phyloP scores from a whole-genome alignment of 495 filamentous ascomycete genomes.

The Xylaria grammica region DNA sequence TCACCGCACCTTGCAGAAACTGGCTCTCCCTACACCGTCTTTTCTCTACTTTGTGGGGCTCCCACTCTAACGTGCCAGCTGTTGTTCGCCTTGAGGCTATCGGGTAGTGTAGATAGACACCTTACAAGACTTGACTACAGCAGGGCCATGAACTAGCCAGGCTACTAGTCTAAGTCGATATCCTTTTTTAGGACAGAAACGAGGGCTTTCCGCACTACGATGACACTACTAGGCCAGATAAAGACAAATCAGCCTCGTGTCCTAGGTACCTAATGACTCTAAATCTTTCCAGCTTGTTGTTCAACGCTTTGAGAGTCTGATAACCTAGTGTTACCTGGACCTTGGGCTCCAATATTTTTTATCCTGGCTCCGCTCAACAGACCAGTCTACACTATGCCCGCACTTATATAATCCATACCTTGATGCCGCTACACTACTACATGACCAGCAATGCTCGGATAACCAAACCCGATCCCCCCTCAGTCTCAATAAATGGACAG shows the following conservation, averaged over 20 bases:
- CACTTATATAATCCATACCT: no score
- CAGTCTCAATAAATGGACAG: no score
- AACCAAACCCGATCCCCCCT: background rate
- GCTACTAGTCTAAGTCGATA: background rate
- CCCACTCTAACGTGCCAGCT: background rate
- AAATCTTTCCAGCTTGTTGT: no score
- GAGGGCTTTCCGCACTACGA: background rate
- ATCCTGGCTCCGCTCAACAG: background rate
- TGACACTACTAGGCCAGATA: background rate
- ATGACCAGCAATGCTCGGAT: background rate
- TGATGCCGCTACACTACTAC: no score
- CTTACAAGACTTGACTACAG: background rate
- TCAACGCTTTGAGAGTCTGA: background rate
- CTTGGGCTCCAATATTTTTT: background rate
- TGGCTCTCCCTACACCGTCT: constrained; percentile 19
- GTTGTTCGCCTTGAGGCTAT: background rate
- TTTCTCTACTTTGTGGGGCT: constrained; percentile 20
- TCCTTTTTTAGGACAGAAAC: background rate
- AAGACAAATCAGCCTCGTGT: constrained; percentile 3
- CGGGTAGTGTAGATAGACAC: background rate
- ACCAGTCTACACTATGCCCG: background rate
- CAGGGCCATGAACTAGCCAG: background rate
- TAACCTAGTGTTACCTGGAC: background rate
- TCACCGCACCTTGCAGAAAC: constrained; percentile 9
- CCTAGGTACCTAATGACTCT: no score